Base-by-base conservation (phyloP, 1,284 basidiomycete species). In the Trichosporon asahii region DNA sequence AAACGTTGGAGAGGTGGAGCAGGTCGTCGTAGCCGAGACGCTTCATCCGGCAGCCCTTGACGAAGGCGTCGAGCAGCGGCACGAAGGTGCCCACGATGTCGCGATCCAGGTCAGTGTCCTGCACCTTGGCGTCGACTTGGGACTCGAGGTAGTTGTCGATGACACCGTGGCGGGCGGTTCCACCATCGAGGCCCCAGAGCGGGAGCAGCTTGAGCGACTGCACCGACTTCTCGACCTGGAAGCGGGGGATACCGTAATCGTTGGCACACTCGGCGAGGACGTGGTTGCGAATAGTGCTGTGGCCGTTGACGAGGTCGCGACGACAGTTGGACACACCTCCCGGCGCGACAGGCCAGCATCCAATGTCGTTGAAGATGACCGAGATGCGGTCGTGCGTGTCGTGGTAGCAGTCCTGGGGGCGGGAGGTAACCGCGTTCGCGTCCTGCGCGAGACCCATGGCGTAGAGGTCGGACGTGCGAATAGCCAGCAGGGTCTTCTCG, bases 221-320 rank as follows among this genome's bases (percentile, higher is more conserved):
- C 2, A 71, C 64, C n/a, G 21, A 64, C 67, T 68, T 71, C 57
- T 71, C 70, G 5, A 71, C 66, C 35, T 71, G 70, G 60, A 71
- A 71, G 21, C 65, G 57, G 18, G 70, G 70, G n/a, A 65, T 68
- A 14, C 70, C 70, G 25, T 68, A 71, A 33, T 71, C 70, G 64
- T 71, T 71, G 21, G 70, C 70, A 11, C 67, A 71, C 65, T 71
- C 70, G 31, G 70, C 70, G 7, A 71, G 65, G 18, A 71, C 70
- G 49, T 71, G 70, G 44, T 68, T 68, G 35, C 70, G 67, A 25
- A 71, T 71, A 6, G 70, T 67, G 25, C 25, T 61, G 57, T 68
- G 67, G 9, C 67, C 70, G 60, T 71, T 71, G 55, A 71, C 70
- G 9, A 71, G 64, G 33, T 71, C 70, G 18, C 70, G 70, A 9